These are phyloP conservation scores for Calycina marina DNA, from an alignment of 2,329 filamentous ascomycete species.

Conservation along the genomic window DNA sequence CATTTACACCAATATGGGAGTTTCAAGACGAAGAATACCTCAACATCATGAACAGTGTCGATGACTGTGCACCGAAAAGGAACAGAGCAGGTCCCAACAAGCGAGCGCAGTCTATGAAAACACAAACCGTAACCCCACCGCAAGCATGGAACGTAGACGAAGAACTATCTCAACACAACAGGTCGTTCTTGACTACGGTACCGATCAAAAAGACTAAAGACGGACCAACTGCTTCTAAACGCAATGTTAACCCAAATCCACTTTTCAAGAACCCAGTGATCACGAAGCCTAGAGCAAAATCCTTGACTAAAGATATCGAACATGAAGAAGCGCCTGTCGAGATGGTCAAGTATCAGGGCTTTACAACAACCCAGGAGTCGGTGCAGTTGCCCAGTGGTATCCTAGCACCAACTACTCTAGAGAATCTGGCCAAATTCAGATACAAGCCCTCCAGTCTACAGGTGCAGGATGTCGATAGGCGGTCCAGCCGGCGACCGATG, in stretches of 20 bases:
- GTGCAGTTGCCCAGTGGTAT: constrained; percentile 1
- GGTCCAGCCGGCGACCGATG: too few species aligned
- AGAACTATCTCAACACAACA: not conserved
- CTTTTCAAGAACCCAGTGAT: constrained; percentile 13
- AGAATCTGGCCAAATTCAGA: constrained; percentile 5
- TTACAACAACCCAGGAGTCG: constrained; percentile 17
- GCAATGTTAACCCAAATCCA: constrained; percentile 4
- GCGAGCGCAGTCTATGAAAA: constrained; percentile 1
- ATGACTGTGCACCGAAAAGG: constrained; percentile 3
- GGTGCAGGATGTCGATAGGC: too few species aligned
- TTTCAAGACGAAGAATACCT: too few species aligned
- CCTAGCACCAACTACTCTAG: constrained; percentile 5
- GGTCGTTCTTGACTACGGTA: too few species aligned
- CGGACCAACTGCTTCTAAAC: too few species aligned
- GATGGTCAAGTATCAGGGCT: constrained; percentile 11
- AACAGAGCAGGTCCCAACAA: constrained; percentile 1
- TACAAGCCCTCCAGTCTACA: too few species aligned
- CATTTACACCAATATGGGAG: constrained; percentile 9
- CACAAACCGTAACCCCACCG: too few species aligned
- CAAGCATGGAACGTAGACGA: not conserved
- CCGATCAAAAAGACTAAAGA: too few species aligned
- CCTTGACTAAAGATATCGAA: constrained; percentile 2
- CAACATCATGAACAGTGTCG: too few species aligned
- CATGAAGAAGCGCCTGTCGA: constrained; percentile 1
- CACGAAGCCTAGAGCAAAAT: constrained; percentile 11